Base-by-base conservation (phyloP, 441 rosid species). In the Jatropha multifida region DNA sequence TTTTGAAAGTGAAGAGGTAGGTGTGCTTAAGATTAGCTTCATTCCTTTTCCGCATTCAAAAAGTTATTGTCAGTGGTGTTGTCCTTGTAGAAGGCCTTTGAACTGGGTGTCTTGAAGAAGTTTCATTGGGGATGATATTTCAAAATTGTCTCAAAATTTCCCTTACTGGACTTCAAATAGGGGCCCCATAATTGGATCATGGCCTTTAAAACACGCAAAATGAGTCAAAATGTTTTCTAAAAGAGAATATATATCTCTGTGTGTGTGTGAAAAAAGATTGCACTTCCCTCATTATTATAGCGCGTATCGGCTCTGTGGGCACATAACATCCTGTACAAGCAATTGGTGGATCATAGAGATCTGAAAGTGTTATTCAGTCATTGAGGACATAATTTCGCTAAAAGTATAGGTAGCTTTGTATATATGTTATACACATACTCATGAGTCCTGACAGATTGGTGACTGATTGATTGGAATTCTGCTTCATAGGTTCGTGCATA, bases 1-100 rank as follows among this genome's bases (percentile, higher is more conserved):
- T 37, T 94, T 96, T 89, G 97, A 92, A 82, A 94, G 97, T 76
- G 99, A 94, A 87, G 99, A 94, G 97, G 99, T 92, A 85, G 75
- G 82, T 63, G 32, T 42, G 37, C 40, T 41, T 37, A 15, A 55
- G 75, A 63, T 65, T 65, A 18, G 15, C 20, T 13, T 62, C 56
- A 32, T 56, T 42, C 20, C 56, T 14, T 67, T 20, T 7, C 18
- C 7, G 4, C n/a, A 18, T 17, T 8, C 44, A 69, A 52, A 52
- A 15, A 4, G 7, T 37, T 27, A 14, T 12, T 18, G 0, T 32
- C 37, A 5, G 40, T 14, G 27, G 18, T 20, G 44, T 3, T 65
- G 46, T 60, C 40, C 65, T 70, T 26, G 60, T 56, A 3, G 65
- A 32, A 32, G 69, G 38, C 66, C 52, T 13, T 44, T 46, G 63